Conservation (phyloP, 2,329 filamentous ascomycete genomes). For the Cadophora sp. region DNA sequence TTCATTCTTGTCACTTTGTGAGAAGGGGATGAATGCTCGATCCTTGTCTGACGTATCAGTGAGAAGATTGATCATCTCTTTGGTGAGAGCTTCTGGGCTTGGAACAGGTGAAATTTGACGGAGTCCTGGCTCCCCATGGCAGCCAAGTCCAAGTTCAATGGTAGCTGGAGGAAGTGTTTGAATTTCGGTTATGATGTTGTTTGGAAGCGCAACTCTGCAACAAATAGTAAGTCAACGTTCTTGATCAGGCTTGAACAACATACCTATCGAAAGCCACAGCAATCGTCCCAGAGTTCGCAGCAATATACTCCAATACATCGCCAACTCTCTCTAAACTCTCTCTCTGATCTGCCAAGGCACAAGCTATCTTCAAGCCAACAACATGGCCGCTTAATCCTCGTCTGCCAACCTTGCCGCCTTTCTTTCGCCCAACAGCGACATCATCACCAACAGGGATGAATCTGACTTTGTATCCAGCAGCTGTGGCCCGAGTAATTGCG, state of each 20-base stretch:
- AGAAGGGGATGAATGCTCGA: slow-evolving; percentile 39
- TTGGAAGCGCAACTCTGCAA: slow-evolving; percentile 38
- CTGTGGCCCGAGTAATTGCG: slow-evolving; percentile 47
- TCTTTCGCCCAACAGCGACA: slow-evolving; percentile 53
- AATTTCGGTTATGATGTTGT: slow-evolving; percentile 37
- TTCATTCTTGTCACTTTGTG: slow-evolving; percentile 27
- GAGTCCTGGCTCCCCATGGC: slow-evolving; percentile 56
- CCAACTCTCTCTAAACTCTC: slow-evolving; percentile 34
- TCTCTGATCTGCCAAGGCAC: slow-evolving; percentile 38
- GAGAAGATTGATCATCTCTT: slow-evolving; percentile 37
- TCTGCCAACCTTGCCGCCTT: slow-evolving; percentile 55
- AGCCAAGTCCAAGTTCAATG: slow-evolving; percentile 54
- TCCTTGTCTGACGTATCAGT: slow-evolving; percentile 34
- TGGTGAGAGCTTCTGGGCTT: slow-evolving; percentile 32
- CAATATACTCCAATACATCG: slow-evolving; percentile 38
- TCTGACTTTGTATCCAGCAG: slow-evolving; percentile 35
- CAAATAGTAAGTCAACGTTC: slow-evolving; percentile 6
- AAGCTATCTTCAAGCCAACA: slow-evolving; percentile 51
- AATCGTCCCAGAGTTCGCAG: slow-evolving; percentile 51
- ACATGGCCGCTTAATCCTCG: slow-evolving; percentile 58
- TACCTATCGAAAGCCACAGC: slow-evolving; percentile 57
- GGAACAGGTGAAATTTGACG: slow-evolving; percentile 36
- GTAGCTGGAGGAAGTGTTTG: slow-evolving; percentile 36
- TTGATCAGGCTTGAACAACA: slow-evolving; percentile 27
- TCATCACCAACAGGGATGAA: slow-evolving; percentile 46